Evolutionary conservation across 208 protist species (phyloP).

Genomic region (Herpetomonas samuelpessoai): DNA sequence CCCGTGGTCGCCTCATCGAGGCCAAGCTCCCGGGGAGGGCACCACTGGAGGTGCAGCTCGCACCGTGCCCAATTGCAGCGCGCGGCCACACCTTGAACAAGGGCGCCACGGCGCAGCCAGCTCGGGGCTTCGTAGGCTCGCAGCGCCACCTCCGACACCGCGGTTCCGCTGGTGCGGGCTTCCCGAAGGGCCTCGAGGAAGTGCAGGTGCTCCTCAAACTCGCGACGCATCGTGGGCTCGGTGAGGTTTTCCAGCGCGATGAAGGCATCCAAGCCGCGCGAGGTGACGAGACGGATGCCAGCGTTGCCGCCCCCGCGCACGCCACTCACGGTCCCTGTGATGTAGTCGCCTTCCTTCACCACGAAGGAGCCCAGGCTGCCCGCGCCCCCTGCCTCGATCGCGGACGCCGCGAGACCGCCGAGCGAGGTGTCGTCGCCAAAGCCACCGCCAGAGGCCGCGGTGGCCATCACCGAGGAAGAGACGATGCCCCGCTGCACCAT

Average conservation of each 20-base stretch:
- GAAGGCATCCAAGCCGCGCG: constrained; percentile 57
- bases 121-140: constrained; percentile 17
- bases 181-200: constrained; percentile 25
- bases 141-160: not conserved
- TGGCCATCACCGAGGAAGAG: not conserved
- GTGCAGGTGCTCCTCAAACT: constrained; percentile 52
- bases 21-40: constrained; percentile 31
- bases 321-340: constrained; percentile 52
- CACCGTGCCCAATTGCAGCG: constrained; percentile 66
- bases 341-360: constrained; percentile 65
- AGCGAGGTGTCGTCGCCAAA: not conserved
- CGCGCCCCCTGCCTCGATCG: not conserved
- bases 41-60: constrained; percentile 77
- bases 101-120: constrained; percentile 62
- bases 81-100: constrained; percentile 68
- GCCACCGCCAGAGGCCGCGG: not conserved
- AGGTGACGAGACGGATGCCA: constrained; percentile 63
- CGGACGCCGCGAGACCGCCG: not conserved
- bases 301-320: constrained; percentile 39
- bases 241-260: constrained; percentile 53
- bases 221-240: constrained; percentile 47
- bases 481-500: not conserved
- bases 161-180: constrained; percentile 7
- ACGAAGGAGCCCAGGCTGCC: constrained; percentile 33
- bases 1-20: constrained; percentile 4